Base-by-base conservation (phyloP, 257 asterid genomes). In the Henckelia pumila region DNA sequence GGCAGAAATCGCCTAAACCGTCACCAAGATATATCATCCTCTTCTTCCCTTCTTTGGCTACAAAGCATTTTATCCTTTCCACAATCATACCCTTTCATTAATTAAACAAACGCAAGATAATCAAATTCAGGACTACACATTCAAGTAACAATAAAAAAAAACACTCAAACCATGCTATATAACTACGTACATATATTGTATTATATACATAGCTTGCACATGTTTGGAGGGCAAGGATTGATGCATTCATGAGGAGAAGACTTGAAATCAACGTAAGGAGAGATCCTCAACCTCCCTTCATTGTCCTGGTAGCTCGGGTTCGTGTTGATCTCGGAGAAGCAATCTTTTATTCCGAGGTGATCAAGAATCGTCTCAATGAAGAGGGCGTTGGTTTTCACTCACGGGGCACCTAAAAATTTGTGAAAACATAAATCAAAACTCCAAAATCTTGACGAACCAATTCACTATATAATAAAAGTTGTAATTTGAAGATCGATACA, bases 381-480 rank as follows among this genome's bases (percentile, higher is more conserved):
- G 69, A 93, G 81, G 59, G 71, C 7, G 69, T 93, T 93, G 25
- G 99, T 97, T 97, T 67, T 93, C 99, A 49, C 99, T 93, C 64
- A 93, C 82, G 77, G 88, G 96, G 75, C 99, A 93, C 72, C 95
- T 85, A 47, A 28, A 55, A 37, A 37, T 35, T 8, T 2, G 10
- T 4, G 2, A 52, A n/a, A n/a, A 35, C 21, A 30, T 7, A 0
- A 13, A 28, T 78, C 6, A 88, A 62, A 1, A 84, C 91, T 5
- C 79, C 74, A 4, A 28, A 28, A 28, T 4, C 64, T 82, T 82
- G 5, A 88, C n/a, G n/a, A n/a, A n/a, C n/a, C n/a, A n/a, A n/a
- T n/a, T n/a, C n/a, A n/a, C n/a, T n/a, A n/a, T n/a, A n/a, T n/a
- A n/a, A n/a, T 35, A n/a, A n/a, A n/a, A n/a, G n/a, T n/a, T n/a